Conservation (phyloP, 2,329 filamentous ascomycete species). For the Penicillium sp. region DNA sequence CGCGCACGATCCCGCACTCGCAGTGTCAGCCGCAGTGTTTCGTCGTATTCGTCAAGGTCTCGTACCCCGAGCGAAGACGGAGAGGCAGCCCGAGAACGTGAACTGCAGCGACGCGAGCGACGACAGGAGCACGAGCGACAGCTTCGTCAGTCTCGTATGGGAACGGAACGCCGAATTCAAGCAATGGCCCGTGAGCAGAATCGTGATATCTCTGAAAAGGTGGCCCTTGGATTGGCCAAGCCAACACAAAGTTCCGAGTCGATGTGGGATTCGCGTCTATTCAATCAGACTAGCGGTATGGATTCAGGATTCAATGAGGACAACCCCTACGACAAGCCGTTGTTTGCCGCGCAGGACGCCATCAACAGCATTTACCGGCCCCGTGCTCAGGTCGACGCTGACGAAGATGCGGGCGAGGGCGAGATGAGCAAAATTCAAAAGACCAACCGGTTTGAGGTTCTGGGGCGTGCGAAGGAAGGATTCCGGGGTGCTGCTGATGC, state of each 20-base stretch:
- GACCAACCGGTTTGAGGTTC: constrained; percentile 75
- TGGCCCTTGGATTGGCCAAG: constrained; percentile 88
- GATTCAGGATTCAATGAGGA: constrained; percentile 94
- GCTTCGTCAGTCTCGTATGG: constrained; percentile 90
- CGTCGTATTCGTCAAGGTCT: constrained; percentile 42
- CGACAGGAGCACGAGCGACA: constrained; percentile 81
- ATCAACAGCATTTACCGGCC: constrained; percentile 92
- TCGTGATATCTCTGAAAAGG: constrained; percentile 94
- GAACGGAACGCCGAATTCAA: constrained; percentile 81
- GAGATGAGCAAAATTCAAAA: constrained; percentile 87
- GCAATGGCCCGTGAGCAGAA: constrained; percentile 93
- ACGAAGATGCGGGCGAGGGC: constrained; percentile 71
- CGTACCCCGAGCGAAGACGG: constrained; percentile 56
- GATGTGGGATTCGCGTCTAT: constrained; percentile 95
- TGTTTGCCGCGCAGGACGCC: constrained; percentile 92
- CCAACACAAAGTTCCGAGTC: constrained; percentile 85
- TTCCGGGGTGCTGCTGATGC: constrained; percentile 79
- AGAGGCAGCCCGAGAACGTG: constrained; percentile 66
- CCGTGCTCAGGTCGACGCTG: constrained; percentile 62
- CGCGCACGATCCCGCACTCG: constrained; percentile 44
- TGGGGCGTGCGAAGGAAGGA: constrained; percentile 75
- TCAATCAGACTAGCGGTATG: constrained; percentile 90
- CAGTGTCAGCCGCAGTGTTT: constrained; percentile 39
- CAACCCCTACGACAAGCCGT: constrained; percentile 91
- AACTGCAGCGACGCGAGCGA: constrained; percentile 69